These are phyloP conservation scores for Trichoderma harzianum DNA, from an alignment of 2,329 filamentous ascomycete genomes.

Conservation along the genomic window DNA sequence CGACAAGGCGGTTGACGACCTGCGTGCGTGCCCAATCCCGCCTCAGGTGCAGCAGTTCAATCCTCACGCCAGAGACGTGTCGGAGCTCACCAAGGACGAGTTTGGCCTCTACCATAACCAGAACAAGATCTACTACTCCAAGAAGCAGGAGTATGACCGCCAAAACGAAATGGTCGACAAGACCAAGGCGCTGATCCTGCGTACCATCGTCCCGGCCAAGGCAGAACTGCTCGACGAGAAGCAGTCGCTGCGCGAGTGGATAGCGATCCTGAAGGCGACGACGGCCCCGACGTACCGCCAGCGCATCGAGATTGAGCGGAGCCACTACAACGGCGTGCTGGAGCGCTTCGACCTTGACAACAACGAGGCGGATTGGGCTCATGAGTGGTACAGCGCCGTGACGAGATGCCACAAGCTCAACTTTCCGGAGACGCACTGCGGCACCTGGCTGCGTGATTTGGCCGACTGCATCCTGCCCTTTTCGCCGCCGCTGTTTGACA, in stretches of 20 bases:
- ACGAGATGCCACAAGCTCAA: conserved; percentile 12
- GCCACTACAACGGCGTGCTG: conserved; percentile 9
- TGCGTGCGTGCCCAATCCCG: conserved; percentile 1
- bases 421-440: conserved; percentile 14
- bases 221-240: conserved; percentile 8
- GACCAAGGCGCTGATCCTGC: conserved; percentile 6
- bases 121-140: conserved; percentile 10
- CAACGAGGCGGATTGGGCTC: conserved; percentile 7
- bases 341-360: conserved; percentile 7
- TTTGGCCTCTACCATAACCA: neutral
- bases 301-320: conserved; percentile 11
- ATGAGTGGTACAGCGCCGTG: conserved; percentile 14
- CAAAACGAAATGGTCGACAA: conserved; percentile 5
- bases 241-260: conserved; percentile 7
- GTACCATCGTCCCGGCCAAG: conserved; percentile 1
- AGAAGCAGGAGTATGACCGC: conserved; percentile 5
- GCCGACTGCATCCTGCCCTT: conserved; percentile 9
- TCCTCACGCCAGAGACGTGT: conserved; percentile 4
- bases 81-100: conserved; percentile 16
- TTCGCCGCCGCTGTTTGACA: conserved; percentile 1
- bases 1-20: neutral
- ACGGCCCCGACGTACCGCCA: conserved; percentile 14
- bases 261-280: neutral
- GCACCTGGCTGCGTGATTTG: conserved; percentile 14
- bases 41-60: conserved; percentile 14